Conservation (phyloP, 2,329 filamentous ascomycete species). For the Helminthosporium solani region DNA sequence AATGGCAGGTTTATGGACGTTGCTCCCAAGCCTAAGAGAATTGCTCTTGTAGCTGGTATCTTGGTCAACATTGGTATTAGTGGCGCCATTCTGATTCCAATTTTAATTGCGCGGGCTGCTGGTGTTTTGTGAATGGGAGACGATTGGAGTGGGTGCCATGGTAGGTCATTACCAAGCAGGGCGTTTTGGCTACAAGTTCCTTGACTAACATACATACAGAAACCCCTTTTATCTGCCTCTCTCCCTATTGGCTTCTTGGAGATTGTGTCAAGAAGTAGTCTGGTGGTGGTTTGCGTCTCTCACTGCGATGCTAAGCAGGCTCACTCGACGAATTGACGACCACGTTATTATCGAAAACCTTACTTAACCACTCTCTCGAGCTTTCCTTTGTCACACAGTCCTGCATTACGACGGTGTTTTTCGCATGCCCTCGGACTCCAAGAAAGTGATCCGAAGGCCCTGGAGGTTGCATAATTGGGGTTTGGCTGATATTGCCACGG, state of each 20-base stretch:
- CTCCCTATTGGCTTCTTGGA: not conserved
- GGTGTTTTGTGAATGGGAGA: conserved; percentile 5
- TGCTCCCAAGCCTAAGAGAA: conserved; percentile 30
- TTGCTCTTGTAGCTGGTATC: conserved; percentile 33
- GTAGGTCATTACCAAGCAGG: not conserved
- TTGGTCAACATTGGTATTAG: conserved; percentile 27
- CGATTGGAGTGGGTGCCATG: not conserved
- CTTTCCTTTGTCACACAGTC: conserved; percentile 7
- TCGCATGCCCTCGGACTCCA: not conserved
- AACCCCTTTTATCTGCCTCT: not conserved
- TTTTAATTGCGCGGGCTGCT: conserved; percentile 14
- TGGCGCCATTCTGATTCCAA: conserved; percentile 26
- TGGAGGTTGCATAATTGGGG: not conserved
- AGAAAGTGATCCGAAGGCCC: not conserved
- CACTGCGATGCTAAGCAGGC: not conserved
- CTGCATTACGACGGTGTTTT: conserved; percentile 5
- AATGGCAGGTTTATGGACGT: conserved; percentile 35
- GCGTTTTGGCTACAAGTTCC: not conserved
- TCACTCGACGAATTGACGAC: not conserved
- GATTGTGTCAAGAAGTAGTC: not conserved
- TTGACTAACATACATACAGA: not conserved
- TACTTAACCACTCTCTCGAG: not conserved
- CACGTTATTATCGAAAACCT: too few species aligned
- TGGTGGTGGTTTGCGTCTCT: not conserved
- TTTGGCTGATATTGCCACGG: too few species aligned